These are phyloP conservation scores for Ilex paraguariensis DNA, from an alignment of 305 asterid genomes.

Conservation along the genomic window DNA sequence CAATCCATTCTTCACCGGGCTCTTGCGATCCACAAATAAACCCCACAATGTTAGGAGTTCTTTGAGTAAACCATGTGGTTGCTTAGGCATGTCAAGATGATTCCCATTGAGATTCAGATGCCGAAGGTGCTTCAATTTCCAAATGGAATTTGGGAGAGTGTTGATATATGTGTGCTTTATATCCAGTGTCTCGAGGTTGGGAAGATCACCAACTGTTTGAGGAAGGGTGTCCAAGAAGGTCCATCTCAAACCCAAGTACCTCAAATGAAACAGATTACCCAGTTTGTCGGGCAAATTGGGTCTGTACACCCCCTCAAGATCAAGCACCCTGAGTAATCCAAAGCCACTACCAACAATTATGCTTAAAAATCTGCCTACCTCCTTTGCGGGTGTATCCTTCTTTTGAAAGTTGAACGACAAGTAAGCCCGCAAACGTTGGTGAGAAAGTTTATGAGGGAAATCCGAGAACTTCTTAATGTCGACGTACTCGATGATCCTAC, in stretches of 20 bases:
- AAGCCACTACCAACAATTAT: constrained; percentile 28
- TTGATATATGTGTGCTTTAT: constrained; percentile 43
- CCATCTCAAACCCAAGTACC: constrained; percentile 62
- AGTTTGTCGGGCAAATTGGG: constrained; percentile 49
- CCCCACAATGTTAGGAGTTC: constrained; percentile 47
- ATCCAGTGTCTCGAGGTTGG: constrained; percentile 40
- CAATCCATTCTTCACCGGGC: constrained; percentile 23
- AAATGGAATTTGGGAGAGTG: constrained; percentile 35
- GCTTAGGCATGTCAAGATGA: constrained; percentile 31
- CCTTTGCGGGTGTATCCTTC: constrained; percentile 41
- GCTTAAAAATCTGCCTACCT: constrained; percentile 27
- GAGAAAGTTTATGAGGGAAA: background rate
- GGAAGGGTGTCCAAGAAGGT: constrained; percentile 53
- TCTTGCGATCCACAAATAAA: constrained; percentile 24
- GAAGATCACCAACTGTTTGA: constrained; percentile 33
- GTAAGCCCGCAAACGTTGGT: constrained; percentile 29
- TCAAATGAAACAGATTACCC: constrained; percentile 38
- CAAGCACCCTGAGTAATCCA: constrained; percentile 51
- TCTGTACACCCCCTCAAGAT: constrained; percentile 48
- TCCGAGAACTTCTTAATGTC: constrained; percentile 15
- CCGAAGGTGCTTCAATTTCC: constrained; percentile 43
- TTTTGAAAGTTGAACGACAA: constrained; percentile 39
- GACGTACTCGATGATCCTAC: constrained; percentile 37
- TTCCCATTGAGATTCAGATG: constrained; percentile 39
- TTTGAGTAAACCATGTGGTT: constrained; percentile 21